A percentile compares a stretch with the other conserved stretches of the same genome.
phyloP scores from a whole-genome alignment of 83 land plant species.

The Picea mariana region DNA sequence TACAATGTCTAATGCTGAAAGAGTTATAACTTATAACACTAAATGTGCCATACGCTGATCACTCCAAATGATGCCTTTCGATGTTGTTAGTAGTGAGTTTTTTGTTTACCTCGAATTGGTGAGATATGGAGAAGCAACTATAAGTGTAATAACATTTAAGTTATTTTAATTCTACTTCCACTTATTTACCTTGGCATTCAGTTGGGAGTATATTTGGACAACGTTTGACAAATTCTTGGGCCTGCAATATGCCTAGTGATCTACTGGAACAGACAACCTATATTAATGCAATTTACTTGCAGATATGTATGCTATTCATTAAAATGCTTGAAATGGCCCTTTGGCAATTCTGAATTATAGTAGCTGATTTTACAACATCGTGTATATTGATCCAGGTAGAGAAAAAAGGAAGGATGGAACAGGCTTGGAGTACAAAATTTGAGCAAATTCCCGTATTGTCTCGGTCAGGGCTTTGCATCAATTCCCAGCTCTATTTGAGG shows the following conservation, averaged over 20 bases:
- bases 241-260: neutral
- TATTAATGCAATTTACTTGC: neutral
- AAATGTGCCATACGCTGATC: neutral
- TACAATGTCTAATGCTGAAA: neutral
- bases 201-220: neutral
- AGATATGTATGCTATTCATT: neutral
- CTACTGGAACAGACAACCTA: neutral
- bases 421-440: slow-evolving; percentile 1
- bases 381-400: neutral
- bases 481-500: slow-evolving; percentile 6
- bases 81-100: neutral
- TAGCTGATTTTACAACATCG: neutral
- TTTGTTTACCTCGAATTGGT: neutral
- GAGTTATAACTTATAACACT: neutral
- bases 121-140: neutral
- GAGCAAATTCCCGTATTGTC: neutral
- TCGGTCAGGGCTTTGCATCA: neutral
- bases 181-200: neutral
- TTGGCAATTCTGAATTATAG: neutral
- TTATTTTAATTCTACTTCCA: neutral
- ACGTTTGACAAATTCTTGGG: neutral
- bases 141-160: neutral
- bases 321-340: neutral
- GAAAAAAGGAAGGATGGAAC: neutral
- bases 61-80: neutral